These are phyloP conservation scores for Malus fusca DNA, from an alignment of 306 rosid genomes.

Conservation along the genomic window DNA sequence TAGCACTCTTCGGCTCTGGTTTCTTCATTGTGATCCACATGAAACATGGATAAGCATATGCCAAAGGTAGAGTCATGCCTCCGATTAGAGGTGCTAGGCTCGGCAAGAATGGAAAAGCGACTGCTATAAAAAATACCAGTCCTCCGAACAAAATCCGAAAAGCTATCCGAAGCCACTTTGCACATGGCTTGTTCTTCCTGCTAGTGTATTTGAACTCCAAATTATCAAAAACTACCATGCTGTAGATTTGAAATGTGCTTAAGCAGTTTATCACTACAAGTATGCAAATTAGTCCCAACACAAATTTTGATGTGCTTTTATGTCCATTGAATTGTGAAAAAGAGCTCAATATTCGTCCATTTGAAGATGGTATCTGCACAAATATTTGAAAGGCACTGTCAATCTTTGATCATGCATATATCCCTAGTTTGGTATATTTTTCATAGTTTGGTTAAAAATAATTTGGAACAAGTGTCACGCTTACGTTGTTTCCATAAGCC, in stretches of 20 bases:
- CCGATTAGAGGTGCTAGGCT: slow-evolving; percentile 39
- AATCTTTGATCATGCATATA: neutral
- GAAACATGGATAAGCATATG: slow-evolving; percentile 70
- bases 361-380: slow-evolving; percentile 27
- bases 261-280: slow-evolving; percentile 32
- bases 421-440: neutral
- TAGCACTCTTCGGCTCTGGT: slow-evolving; percentile 14
- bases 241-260: slow-evolving; percentile 51
- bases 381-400: neutral
- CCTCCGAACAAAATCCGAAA: slow-evolving; percentile 51
- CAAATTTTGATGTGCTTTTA: slow-evolving; percentile 23
- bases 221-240: slow-evolving; percentile 65
- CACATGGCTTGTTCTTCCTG: slow-evolving; percentile 35
- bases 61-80: slow-evolving; percentile 50
- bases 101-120: slow-evolving; percentile 57
- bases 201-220: slow-evolving; percentile 40
- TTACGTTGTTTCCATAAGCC: slow-evolving; percentile 58
- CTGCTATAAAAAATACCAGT: slow-evolving; percentile 36
- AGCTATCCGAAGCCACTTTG: slow-evolving; percentile 26
- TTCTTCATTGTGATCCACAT: slow-evolving; percentile 65
- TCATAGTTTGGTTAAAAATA: neutral
- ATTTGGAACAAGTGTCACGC: neutral
- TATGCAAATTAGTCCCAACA: slow-evolving; percentile 37
- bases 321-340: slow-evolving; percentile 24
- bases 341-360: slow-evolving; percentile 33